Evolutionary conservation across 2,329 filamentous ascomycete genomes (phyloP), one percentile per base, ranked within the genome.

Genomic region (Colletotrichum truncatum): DNA sequence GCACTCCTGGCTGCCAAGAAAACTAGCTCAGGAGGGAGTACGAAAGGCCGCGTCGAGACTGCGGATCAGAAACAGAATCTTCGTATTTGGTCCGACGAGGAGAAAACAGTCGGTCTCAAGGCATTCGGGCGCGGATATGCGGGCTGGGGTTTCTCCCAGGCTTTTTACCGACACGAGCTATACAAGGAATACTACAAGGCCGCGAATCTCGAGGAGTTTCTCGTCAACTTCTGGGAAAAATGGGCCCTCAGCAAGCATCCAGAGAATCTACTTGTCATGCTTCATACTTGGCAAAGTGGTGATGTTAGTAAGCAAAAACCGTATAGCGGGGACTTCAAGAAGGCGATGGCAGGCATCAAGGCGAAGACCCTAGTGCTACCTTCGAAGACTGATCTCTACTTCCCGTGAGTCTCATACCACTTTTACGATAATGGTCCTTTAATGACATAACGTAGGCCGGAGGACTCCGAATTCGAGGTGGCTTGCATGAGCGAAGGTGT

Each of bases 91-190:
- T 72, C 73, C 4, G 89, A 79, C 76, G 81, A 69, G 80, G 71
- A 78, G 70, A 72, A 77, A 71, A 28, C 71, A 68, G 51, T 72
- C 26, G 73, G 83, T 61, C 73, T 95, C 39, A 93, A 90, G 71
- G 92, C 92, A 0, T 86, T 95, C 61, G 91, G 86, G 0, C 84
- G 91, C 45, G 92, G 89, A 0, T 96, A 96, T 76, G 91, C 92
- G 1, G 92, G 92, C 1, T 96, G 89, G 92, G 92, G 93, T 0
- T 92, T 95, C 71, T 91, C 88, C 54, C 92, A 94, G 71, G 85
- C 91, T 0, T 95, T 94, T 72, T 95, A 95, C 71, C 85, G 92
- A 1, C 82, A 93, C 69, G 89, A 84, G 73, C 65, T 93, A n/a
- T 90, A 90, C 73, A 86, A 92, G 73, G n/a, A 56, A 25, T 45